Evolutionary conservation across 441 rosid genomes (phyloP).

Genomic region (Arabidopsis hybrid): DNA sequence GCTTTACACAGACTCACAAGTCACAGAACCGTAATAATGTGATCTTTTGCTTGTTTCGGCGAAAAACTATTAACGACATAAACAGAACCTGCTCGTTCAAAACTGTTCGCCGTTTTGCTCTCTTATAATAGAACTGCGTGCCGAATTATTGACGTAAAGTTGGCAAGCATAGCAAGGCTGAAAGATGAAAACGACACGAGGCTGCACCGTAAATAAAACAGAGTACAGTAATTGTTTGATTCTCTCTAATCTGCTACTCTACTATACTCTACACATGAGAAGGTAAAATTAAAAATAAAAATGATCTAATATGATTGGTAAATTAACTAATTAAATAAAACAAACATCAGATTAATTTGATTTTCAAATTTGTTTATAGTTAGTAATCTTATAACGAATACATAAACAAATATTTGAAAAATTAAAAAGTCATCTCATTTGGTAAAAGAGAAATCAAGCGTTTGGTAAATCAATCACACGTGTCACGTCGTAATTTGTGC

Average conservation of each 20-base stretch:
- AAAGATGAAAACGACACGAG: background rate
- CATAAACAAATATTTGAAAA: background rate
- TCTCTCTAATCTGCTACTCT: too few species aligned
- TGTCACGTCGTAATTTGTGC: background rate
- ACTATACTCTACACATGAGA: too few species aligned
- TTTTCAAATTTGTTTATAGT: background rate
- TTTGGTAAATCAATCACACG: background rate
- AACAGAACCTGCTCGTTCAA: slow-evolving; percentile 14
- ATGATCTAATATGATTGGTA: too few species aligned
- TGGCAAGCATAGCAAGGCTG: background rate
- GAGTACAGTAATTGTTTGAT: too few species aligned
- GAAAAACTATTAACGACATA: slow-evolving; percentile 10
- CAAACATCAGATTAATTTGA: background rate
- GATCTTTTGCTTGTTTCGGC: background rate
- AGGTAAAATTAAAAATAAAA: too few species aligned
- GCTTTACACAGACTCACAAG: background rate
- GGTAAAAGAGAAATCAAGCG: background rate
- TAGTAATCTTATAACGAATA: background rate
- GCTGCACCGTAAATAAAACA: too few species aligned
- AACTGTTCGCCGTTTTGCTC: background rate
- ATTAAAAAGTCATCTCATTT: background rate
- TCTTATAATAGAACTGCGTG: background rate
- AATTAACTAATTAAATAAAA: too few species aligned
- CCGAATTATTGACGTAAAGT: background rate
- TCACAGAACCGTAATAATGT: background rate